Conservation (phyloP, 345 rosid species). For the Heritiera fomes region DNA sequence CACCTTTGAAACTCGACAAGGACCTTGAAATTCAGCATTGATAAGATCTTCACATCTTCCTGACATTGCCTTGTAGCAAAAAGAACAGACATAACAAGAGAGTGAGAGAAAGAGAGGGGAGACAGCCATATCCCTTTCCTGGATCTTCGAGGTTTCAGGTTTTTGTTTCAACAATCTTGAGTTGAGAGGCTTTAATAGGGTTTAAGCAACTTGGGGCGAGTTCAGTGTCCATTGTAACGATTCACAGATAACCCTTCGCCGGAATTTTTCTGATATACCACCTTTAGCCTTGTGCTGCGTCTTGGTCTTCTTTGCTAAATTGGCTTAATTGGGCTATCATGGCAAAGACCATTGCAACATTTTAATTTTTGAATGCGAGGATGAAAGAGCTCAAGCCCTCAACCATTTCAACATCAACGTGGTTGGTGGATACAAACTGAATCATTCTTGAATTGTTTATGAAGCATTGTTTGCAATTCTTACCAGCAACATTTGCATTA, state of each 20-base stretch:
- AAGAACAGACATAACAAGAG: too few species aligned
- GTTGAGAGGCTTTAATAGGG: background rate
- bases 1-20: conserved; percentile 77
- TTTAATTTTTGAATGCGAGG: background rate
- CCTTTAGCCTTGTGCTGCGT: too few species aligned
- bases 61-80: conserved; percentile 29
- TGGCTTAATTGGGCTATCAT: too few species aligned
- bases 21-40: conserved; percentile 65
- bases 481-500: background rate
- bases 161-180: background rate
- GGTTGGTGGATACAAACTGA: background rate
- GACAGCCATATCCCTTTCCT: too few species aligned
- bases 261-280: too few species aligned
- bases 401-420: background rate
- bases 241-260: too few species aligned
- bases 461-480: background rate
- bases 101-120: too few species aligned
- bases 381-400: background rate
- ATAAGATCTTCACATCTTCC: conserved; percentile 53
- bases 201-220: background rate
- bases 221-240: background rate
- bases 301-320: too few species aligned
- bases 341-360: too few species aligned
- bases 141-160: background rate
- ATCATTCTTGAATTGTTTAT: background rate